These are phyloP conservation scores for Coniferiporia sulphurascens DNA, from an alignment of 1,284 basidiomycete species.

Conservation along the genomic window DNA sequence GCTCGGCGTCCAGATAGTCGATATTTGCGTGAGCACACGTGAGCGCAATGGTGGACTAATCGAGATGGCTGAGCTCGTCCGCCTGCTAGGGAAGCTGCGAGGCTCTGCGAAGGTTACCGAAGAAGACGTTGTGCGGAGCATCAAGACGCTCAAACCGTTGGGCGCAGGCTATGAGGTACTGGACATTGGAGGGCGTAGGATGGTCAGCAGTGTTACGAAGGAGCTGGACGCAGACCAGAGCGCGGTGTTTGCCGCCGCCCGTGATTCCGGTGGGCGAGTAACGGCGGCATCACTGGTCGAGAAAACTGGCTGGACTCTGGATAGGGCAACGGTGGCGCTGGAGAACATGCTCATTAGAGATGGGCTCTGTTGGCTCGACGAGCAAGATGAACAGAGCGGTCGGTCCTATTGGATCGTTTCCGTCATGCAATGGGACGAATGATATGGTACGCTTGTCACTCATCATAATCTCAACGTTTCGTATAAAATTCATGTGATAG, in stretches of 20 bases:
- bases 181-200: slow-evolving; percentile 62
- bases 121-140: slow-evolving; percentile 81
- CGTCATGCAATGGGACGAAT: slow-evolving; percentile 77
- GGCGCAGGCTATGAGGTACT: slow-evolving; percentile 88
- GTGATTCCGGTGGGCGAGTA: slow-evolving; percentile 59
- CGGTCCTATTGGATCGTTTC: slow-evolving; percentile 79
- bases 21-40: slow-evolving; percentile 89
- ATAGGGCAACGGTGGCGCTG: slow-evolving; percentile 72
- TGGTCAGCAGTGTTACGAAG: slow-evolving; percentile 69
- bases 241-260: slow-evolving; percentile 69
- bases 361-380: slow-evolving; percentile 93
- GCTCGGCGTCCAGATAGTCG: slow-evolving; percentile 94
- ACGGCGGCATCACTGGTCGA: slow-evolving; percentile 54
- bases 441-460: slow-evolving; percentile 17
- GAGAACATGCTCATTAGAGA: slow-evolving; percentile 89
- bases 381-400: slow-evolving; percentile 64
- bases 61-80: slow-evolving; percentile 80
- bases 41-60: slow-evolving; percentile 90
- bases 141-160: slow-evolving; percentile 84
- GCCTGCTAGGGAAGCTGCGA: slow-evolving; percentile 73
- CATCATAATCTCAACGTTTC: too few species aligned
- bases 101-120: slow-evolving; percentile 54
- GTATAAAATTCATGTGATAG: too few species aligned
- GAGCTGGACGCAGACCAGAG: slow-evolving; percentile 83
- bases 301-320: slow-evolving; percentile 71